Percentiles rank a stretch among this genome's conserved stretches.
Evolutionary conservation across 495 filamentous ascomycete genomes (phyloP).

Genomic region (Penicillium steckii): DNA sequence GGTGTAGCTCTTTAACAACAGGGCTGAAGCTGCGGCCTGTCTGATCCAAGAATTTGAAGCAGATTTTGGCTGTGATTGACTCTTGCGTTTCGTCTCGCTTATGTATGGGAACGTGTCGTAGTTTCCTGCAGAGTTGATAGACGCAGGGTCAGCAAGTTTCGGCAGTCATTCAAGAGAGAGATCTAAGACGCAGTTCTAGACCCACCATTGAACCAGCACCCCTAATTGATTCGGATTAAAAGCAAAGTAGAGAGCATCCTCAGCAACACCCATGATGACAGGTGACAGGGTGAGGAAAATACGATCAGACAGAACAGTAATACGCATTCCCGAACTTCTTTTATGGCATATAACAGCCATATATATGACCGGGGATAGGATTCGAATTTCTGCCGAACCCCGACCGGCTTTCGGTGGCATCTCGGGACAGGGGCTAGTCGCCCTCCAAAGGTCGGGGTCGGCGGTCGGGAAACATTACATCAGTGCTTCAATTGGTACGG

Average conservation of each 20-base stretch:
- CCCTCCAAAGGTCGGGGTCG: background rate
- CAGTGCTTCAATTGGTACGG: too few species aligned
- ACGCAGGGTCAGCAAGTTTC: background rate
- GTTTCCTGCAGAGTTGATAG: background rate
- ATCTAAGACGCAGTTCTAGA: conserved; percentile 11
- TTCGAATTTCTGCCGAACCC: background rate
- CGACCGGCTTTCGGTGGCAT: background rate
- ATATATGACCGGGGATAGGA: background rate
- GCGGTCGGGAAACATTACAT: background rate
- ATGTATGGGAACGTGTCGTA: background rate
- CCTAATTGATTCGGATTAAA: conserved; percentile 70
- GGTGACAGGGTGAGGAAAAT: background rate
- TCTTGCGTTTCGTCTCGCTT: background rate
- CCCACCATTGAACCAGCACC: conserved; percentile 79
- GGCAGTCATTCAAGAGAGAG: background rate
- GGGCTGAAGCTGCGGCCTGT: conserved; percentile 91
- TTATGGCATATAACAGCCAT: background rate
- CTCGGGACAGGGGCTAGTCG: background rate
- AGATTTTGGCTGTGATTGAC: conserved; percentile 46
- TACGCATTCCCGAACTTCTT: background rate
- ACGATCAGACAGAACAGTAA: background rate
- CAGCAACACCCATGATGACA: conserved; percentile 37
- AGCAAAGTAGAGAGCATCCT: conserved; percentile 61
- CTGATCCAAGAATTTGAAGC: conserved; percentile 81
- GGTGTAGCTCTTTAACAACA: conserved; percentile 95